Base-by-base conservation (phyloP, 2,329 filamentous ascomycete genomes). In the Fusarium nisikadoi region DNA sequence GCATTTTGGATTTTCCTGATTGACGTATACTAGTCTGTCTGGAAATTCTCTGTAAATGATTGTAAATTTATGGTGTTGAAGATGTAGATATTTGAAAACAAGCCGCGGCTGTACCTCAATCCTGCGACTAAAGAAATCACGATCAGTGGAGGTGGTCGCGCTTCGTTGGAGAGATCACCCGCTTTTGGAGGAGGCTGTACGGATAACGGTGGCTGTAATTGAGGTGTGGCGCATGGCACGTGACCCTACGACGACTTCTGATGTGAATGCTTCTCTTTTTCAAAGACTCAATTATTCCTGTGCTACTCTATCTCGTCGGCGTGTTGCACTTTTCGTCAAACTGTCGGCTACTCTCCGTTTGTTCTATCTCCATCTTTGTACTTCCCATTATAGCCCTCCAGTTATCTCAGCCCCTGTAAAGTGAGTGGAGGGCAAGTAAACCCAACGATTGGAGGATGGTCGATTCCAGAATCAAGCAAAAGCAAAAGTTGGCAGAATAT, bases 1-100 rank as follows among this genome's bases (percentile, higher is more conserved):
- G 77, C 77, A 79, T 79, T 33, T 72, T 74, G 39, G 19, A 47
- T 29, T 25, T 5, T 7, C 41, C 50, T 41, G 13, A 12, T 38
- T 31, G 31, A 16, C 13, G n/a, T 20, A 45, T 39, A 13, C n/a
- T 25, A 19, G 29, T 43, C 16, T n/a, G 31, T 16, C 56, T 33
- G n/a, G 27, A n/a, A 11, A 16, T 39, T 35, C 43, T n/a, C 43
- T 33, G 10, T 42, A 49, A 43, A 20, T 42, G 52, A 27, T 29
- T 39, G 47, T 20, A 38, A 19, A 35, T 59, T 23, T 52, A 36
- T 57, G 41, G 11, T 60, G 56, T 57, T 52, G 36, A 52, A 23
- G 19, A 16, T n/a, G 19, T 25, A 29, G 27, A 9, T 29, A 31
- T 41, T 68, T 20, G 29, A 27, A 35, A 50, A 27, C 36, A 42